Conservation (phyloP, 1,284 basidiomycete genomes). For the Hemileia vastatrix region DNA sequence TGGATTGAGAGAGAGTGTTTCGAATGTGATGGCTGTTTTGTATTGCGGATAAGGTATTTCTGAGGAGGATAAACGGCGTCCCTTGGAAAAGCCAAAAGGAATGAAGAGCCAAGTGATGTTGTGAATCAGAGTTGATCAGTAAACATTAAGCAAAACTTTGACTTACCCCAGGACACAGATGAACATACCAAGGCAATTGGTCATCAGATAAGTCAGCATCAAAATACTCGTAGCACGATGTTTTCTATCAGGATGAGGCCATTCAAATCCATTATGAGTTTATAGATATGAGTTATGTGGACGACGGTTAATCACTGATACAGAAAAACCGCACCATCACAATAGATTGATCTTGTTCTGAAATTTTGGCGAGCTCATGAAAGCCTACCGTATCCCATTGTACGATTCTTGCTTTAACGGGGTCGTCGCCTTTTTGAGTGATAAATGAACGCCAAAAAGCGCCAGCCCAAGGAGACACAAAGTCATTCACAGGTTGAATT, state of each 20-base stretch:
- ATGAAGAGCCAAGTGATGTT: not conserved
- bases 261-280: too few relatives aligned
- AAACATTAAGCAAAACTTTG: not conserved
- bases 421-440: not conserved
- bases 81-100: not conserved
- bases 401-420: not conserved
- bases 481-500: not conserved
- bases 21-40: slow-evolving; percentile 3
- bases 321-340: slow-evolving; percentile 9
- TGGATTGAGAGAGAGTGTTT: slow-evolving; percentile 10
- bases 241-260: slow-evolving; percentile 4
- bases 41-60: not conserved
- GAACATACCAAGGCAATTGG: slow-evolving; percentile 15
- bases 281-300: too few relatives aligned
- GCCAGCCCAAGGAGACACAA: slow-evolving; percentile 20
- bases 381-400: slow-evolving; percentile 11
- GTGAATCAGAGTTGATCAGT: not conserved
- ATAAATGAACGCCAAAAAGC: slow-evolving; percentile 15
- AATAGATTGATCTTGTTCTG: slow-evolving; percentile 2
- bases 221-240: slow-evolving; percentile 5
- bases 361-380: slow-evolving; percentile 12
- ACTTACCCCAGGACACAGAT: slow-evolving; percentile 11
- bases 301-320: too few relatives aligned
- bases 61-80: not conserved
- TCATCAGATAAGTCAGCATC: not conserved